These are phyloP conservation scores for Cynanchum wilfordii DNA, from an alignment of 257 asterid species.

Conservation along the genomic window DNA sequence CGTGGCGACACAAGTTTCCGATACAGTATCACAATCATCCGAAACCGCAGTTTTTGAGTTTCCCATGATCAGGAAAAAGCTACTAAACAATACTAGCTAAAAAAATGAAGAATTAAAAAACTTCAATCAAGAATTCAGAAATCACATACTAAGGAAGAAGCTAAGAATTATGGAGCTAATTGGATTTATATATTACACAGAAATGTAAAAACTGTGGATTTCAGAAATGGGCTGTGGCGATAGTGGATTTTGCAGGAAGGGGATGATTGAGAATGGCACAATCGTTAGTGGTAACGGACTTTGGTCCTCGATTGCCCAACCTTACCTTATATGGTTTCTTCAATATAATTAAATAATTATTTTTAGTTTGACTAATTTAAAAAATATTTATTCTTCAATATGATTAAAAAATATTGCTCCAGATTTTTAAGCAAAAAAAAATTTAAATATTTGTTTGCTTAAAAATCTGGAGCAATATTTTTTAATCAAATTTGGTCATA, in stretches of 20 bases:
- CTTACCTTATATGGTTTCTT: too few relatives aligned
- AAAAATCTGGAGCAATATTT: too few relatives aligned
- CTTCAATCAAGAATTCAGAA: background rate
- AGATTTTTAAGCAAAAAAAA: too few relatives aligned
- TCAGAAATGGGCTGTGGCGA: background rate
- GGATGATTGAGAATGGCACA: background rate
- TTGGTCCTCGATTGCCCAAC: too few relatives aligned
- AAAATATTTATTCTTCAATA: too few relatives aligned
- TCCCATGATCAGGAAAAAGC: constrained; percentile 9
- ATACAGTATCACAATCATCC: constrained; percentile 18
- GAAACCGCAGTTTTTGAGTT: constrained; percentile 15
- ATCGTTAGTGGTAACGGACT: background rate
- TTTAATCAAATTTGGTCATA: too few relatives aligned
- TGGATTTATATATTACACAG: background rate
- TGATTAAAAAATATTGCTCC: too few relatives aligned
- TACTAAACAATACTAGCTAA: background rate
- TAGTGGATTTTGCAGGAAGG: background rate
- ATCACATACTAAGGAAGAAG: background rate
- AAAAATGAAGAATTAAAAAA: background rate
- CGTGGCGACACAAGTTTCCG: constrained; percentile 21
- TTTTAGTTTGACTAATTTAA: too few relatives aligned
- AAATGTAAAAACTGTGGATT: background rate
- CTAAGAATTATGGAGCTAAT: background rate
- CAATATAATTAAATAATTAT: too few relatives aligned
- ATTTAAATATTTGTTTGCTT: too few relatives aligned